These are phyloP conservation scores for Aspergillus asperescens DNA, from an alignment of 495 filamentous ascomycete genomes.

Conservation along the genomic window DNA sequence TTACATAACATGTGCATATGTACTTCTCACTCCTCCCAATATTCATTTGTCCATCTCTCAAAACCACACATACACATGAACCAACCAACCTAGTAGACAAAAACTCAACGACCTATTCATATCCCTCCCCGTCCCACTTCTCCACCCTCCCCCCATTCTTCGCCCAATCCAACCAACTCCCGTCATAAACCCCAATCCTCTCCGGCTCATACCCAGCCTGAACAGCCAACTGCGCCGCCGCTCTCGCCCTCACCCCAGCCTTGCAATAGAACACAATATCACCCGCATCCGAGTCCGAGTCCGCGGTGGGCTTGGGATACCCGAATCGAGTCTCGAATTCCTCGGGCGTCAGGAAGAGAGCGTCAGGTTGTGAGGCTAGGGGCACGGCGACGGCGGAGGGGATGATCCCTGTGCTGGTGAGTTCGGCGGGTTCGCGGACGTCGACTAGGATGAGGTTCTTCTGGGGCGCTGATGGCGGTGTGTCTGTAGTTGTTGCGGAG, in stretches of 20 bases:
- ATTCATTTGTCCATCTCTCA: no score
- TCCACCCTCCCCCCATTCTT: slow-evolving; percentile 59
- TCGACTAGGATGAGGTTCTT: slow-evolving; percentile 50
- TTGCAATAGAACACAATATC: slow-evolving; percentile 86
- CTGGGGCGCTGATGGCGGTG: slow-evolving; percentile 16
- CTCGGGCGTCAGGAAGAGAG: slow-evolving; percentile 62
- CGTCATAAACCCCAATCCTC: slow-evolving; percentile 71
- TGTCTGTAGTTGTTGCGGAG: slow-evolving; percentile 20
- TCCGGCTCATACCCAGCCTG: slow-evolving; percentile 69
- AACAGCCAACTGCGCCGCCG: slow-evolving; percentile 75
- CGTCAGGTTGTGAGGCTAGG: slow-evolving; percentile 68
- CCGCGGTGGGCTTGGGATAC: slow-evolving; percentile 37
- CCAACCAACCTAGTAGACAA: no score
- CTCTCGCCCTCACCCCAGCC: slow-evolving; percentile 73
- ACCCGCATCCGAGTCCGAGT: not conserved
- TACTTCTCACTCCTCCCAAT: no score
- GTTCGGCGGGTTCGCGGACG: slow-evolving; percentile 81
- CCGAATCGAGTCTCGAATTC: slow-evolving; percentile 63
- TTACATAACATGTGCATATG: not conserved
- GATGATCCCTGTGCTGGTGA: slow-evolving; percentile 63
- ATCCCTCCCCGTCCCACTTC: slow-evolving; percentile 37
- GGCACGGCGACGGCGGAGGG: slow-evolving; percentile 77
- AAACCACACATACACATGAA: no score
- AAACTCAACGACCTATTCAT: not conserved
- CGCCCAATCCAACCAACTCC: slow-evolving; percentile 89